Base-by-base conservation (phyloP, 805 yeast genomes). In the Saturnispora halmiae region DNA sequence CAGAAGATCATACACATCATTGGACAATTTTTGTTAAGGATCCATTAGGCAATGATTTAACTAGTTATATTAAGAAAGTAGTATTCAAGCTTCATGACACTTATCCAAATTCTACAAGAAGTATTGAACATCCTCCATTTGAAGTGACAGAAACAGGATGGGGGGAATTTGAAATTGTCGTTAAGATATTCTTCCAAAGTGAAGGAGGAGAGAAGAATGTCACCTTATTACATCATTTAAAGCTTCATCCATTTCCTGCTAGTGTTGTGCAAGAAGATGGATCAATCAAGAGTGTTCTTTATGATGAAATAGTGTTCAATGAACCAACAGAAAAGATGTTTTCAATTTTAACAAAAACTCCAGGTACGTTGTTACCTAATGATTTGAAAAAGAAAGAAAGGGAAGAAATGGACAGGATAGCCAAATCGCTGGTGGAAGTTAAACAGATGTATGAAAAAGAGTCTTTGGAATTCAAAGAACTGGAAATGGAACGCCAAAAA, bases 61-160 rank as follows among this genome's bases (percentile, higher is more conserved):
- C 90, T 6, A 82, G 82, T 32, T 75, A 82, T 52, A 78, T 90
- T 52, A 87, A 86, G 55, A 81, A 84, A 59, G 97, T 92, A 1
- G 90, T 88, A 0, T 92, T 90, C 68, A 92, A 92, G 57, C 67
- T 92, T 18, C 98, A 92, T 60, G 98, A 92, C 49, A 92, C 98
- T 1, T 92, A 90, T 53, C 81, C 79, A 16, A 84, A 79, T 51
- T 75, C 96, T 2, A 76, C 86, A n/a, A 67, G 99, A 41, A 72
- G 92, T 1, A 70, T 90, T 13, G 97, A 92, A 47, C 58, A 67
- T 24, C 96, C 97, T 2, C 98, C 98, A 0, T 92, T 82, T 53
- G 94, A 87, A 58, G 86, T 92, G 22, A 82, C 95, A 2, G 99
- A 92, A 55, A 84, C 97, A 0, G 99, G 99, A 0, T 92, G 99